Conservation (phyloP, 78 protist species). For the Tieghemostelium lacteum region DNA sequence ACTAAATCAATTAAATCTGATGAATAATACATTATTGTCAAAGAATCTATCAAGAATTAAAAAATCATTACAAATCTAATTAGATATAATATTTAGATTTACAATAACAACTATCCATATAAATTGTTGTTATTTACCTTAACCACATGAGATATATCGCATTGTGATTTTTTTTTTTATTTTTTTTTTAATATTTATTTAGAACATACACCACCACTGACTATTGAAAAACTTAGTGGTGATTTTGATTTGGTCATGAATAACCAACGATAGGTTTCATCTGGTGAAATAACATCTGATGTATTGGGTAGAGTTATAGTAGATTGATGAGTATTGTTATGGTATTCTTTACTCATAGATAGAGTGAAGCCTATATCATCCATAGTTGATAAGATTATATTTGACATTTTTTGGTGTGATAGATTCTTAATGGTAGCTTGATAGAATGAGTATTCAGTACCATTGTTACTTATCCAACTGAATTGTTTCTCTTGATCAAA, state of each 20-base stretch:
- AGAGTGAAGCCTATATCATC: constrained; percentile 8
- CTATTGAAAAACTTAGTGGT: constrained; percentile 9
- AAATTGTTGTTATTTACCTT: no score
- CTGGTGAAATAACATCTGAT: neutral
- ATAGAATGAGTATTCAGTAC: neutral
- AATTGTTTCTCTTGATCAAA: constrained; percentile 27
- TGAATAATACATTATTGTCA: no score
- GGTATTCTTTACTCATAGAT: constrained; percentile 16
- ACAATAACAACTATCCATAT: no score
- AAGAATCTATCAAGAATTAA: no score
- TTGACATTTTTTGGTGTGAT: constrained; percentile 3
- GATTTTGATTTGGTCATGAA: constrained; percentile 6
- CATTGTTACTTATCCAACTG: constrained; percentile 64
- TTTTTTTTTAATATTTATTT: neutral
- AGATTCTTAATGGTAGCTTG: constrained; percentile 5
- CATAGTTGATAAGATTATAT: constrained; percentile 28
- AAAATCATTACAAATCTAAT: no score
- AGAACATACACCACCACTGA: neutral
- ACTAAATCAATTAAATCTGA: no score
- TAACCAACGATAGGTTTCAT: constrained; percentile 39
- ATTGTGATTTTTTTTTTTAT: neutral
- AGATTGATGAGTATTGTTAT: neutral
- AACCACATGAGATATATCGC: no score
- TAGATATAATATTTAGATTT: no score
- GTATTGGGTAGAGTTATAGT: constrained; percentile 10